Evolutionary conservation across 2,329 filamentous ascomycete genomes (phyloP).

Genomic region (Penicillium hordei): DNA sequence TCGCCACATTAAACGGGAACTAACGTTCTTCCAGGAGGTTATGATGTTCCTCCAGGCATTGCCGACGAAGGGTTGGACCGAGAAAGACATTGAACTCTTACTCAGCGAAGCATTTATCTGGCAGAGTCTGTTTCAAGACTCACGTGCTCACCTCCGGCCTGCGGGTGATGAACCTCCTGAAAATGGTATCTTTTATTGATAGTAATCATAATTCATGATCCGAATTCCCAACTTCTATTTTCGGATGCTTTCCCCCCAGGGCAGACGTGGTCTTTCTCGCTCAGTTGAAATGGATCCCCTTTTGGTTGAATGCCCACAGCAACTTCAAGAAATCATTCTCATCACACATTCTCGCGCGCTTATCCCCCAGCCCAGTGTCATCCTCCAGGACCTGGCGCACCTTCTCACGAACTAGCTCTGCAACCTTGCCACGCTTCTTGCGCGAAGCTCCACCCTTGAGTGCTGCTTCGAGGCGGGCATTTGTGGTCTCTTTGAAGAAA

Average conservation of each 20-base stretch:
- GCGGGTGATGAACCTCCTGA: conserved; percentile 36
- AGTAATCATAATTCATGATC: conserved; percentile 36
- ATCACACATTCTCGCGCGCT: conserved; percentile 80
- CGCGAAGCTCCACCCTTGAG: conserved; percentile 52
- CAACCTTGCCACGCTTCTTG: conserved; percentile 76
- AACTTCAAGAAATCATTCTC: conserved; percentile 88
- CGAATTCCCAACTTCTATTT: conserved; percentile 16
- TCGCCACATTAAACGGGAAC: conserved; percentile 5
- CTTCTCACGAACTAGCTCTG: conserved; percentile 80
- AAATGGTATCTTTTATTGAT: conserved; percentile 38
- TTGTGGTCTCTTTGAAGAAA: conserved; percentile 71
- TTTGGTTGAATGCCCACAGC: conserved; percentile 80
- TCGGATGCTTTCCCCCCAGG: conserved; percentile 8
- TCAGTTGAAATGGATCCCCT: conserved; percentile 87
- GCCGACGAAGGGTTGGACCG: conserved; percentile 90
- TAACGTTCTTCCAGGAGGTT: conserved; percentile 66
- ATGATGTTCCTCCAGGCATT: conserved; percentile 99
- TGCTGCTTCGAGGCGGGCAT: conserved; percentile 41
- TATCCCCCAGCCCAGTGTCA: conserved; percentile 76
- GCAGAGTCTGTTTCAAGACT: conserved; percentile 96
- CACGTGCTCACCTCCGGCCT: conserved; percentile 73
- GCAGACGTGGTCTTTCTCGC: conserved; percentile 8
- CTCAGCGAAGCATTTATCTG: conserved; percentile 97
- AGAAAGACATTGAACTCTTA: conserved; percentile 95
- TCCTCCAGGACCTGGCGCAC: conserved; percentile 80